Evolutionary conservation across 495 filamentous ascomycete genomes (phyloP).

Genomic region (Ascobolus immersus): DNA sequence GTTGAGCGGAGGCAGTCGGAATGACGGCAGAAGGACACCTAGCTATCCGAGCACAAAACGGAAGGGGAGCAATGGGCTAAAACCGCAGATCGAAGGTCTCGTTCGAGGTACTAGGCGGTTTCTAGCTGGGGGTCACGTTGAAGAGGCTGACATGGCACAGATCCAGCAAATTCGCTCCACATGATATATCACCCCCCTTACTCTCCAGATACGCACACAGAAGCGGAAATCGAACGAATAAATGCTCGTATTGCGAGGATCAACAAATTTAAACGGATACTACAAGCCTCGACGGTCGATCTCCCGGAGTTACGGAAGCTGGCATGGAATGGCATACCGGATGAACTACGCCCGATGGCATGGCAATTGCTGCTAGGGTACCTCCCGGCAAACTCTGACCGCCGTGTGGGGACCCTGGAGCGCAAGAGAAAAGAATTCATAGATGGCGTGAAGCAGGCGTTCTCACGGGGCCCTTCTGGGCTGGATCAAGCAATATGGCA

Average conservation of each 20-base stretch:
- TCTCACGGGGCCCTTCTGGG: conserved; percentile 46
- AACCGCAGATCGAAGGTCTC: conserved; percentile 94
- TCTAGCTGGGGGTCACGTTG: conserved; percentile 4
- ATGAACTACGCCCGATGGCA: conserved; percentile 89
- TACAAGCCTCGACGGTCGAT: conserved; percentile 75
- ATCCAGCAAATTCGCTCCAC: conserved; percentile 86
- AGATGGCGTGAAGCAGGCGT: conserved; percentile 84
- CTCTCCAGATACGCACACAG: conserved; percentile 36
- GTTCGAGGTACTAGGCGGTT: conserved; percentile 32
- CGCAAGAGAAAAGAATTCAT: conserved; percentile 91
- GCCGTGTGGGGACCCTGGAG: conserved; percentile 71
- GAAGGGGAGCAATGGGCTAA: conserved; percentile 74
- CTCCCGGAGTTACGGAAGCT: conserved; percentile 56
- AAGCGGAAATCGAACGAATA: conserved; percentile 50
- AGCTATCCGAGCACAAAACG: conserved; percentile 71
- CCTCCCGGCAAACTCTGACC: conserved; percentile 76
- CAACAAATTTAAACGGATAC: conserved; percentile 91
- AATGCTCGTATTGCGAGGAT: conserved; percentile 75
- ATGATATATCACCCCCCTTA: conserved; percentile 67
- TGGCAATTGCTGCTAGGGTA: conserved; percentile 94
- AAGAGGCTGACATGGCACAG: conserved; percentile 23
- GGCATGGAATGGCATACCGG: conserved; percentile 80
- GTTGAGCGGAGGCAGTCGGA: conserved; percentile 2
- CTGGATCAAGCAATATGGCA: conserved; percentile 94
- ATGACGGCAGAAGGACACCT: conserved; percentile 23